A percentile compares a stretch with the other conserved stretches of the same genome.
Conservation (phyloP, 768 basidiomycete genomes). For the Coprinopsis strossmayeri region DNA sequence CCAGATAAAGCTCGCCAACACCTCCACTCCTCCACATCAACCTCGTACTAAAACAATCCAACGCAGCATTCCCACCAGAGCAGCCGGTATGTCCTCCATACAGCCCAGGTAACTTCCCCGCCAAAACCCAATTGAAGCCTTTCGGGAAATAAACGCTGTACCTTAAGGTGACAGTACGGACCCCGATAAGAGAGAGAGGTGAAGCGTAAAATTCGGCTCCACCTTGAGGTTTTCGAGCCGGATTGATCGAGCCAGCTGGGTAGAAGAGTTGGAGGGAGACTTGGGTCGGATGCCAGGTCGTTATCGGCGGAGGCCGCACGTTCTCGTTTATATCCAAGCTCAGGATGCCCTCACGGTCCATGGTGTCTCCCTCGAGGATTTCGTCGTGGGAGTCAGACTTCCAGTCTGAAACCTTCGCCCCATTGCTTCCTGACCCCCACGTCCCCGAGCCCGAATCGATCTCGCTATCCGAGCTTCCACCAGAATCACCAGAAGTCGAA, state of each 20-base stretch:
- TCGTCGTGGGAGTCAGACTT: too few species aligned
- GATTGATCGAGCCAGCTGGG: conserved; percentile 65
- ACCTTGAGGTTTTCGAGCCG: conserved; percentile 53
- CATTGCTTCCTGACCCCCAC: too few species aligned
- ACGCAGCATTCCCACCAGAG: conserved; percentile 69
- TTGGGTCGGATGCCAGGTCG: conserved; percentile 22
- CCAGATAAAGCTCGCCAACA: conserved; percentile 70
- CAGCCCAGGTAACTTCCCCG: conserved; percentile 80
- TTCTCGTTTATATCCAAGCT: too few species aligned
- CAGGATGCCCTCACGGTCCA: too few species aligned
- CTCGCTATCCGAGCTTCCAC: too few species aligned
- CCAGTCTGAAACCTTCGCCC: too few species aligned
- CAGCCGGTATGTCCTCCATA: conserved; percentile 65
- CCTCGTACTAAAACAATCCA: conserved; percentile 75
- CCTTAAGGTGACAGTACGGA: conserved; percentile 46
- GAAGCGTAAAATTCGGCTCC: conserved; percentile 64
- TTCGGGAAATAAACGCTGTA: conserved; percentile 77
- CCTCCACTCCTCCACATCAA: conserved; percentile 76
- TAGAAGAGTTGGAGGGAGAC: conserved; percentile 56
- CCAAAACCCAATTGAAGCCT: conserved; percentile 73
- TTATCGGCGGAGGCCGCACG: conserved; percentile 5
- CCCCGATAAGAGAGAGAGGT: conserved; percentile 37
- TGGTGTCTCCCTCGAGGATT: too few species aligned
- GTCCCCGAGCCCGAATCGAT: neutral
- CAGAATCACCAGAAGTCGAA: conserved; percentile 13